Evolutionary conservation across 2,329 filamentous ascomycete genomes (phyloP), one percentile per base, ranked within the genome.

Genomic region (Ophiostoma sp.): DNA sequence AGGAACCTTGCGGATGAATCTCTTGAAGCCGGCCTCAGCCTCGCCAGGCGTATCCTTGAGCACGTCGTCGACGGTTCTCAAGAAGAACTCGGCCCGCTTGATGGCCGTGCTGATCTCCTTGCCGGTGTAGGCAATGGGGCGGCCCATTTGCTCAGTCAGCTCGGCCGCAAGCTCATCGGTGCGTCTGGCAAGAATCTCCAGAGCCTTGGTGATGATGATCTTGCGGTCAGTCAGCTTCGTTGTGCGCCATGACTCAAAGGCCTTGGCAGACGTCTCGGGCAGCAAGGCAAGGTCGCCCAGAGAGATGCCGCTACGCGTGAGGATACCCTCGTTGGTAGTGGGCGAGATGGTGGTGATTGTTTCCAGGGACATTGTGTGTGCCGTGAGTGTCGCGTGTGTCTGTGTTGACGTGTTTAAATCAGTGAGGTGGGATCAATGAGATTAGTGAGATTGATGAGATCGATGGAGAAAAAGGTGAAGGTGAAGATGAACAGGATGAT

Each of bases 91-190:
- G 74, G 89, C 91, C 73, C 94, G 87, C 81, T 91, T 92, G 74
- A 96, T 86, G 8, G 94, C 94, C 20, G 94, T 98, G 39, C 87
- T 82, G 74, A 98, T 85, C 82, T 98, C 94, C 75, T 89, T 93
- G 66, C 86, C 89, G 0, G 92, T 91, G 79, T 94, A 97, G 52
- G 90, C 86, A 76, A 97, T 97, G 44, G 94, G 94, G 27, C 94
- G 86, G 60, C 94, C 94, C 94, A 98, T 98, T 82, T 98, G 94
- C 78, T 92, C 89, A 0, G 94, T 97, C 72, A 98, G 82, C 79
- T 97, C 94, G 74, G 87, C 85, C 6, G 90, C 93, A 44, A 98
- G 84, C 73, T 89, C 90, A 87, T 95, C 90, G 79, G 93, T 86
- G 78, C 88, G 89, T 67, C 88, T 85, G 20, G 82, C 80, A 36